Conservation (phyloP, 306 rosid genomes). For the Quercus robur region DNA sequence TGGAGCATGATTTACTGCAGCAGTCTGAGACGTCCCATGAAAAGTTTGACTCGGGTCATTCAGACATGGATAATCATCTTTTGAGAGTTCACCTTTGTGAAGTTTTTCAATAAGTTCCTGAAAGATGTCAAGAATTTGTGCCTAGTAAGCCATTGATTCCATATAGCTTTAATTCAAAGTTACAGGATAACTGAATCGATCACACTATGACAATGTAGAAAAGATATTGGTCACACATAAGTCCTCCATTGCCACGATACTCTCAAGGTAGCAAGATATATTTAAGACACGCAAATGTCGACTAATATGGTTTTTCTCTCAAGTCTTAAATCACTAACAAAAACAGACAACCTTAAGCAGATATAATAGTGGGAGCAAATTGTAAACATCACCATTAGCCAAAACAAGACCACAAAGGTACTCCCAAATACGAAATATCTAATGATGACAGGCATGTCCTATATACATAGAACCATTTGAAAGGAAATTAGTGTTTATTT, state of each 20-base stretch:
- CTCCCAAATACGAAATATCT: background rate
- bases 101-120: conserved; percentile 93
- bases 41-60: conserved; percentile 79
- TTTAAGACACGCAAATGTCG: background rate
- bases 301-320: background rate
- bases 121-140: conserved; percentile 2
- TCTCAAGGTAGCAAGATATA: background rate
- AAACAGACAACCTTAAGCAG: background rate
- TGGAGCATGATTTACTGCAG: conserved; percentile 48
- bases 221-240: background rate
- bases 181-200: conserved; percentile 1
- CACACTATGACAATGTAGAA: background rate
- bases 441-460: background rate
- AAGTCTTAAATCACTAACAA: background rate
- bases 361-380: background rate
- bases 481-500: background rate
- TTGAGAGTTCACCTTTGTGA: conserved; percentile 67
- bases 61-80: conserved; percentile 90
- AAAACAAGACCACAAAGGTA: background rate
- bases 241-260: background rate
- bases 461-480: background rate
- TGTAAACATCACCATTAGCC: background rate
- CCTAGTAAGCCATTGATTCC: conserved; percentile 14
- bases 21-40: conserved; percentile 52
- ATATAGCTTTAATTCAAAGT: conserved; percentile 1